Evolutionary conservation across 768 basidiomycete species (phyloP), one percentile per base, ranked within the genome.

Genomic region (Termitomyces sp.): DNA sequence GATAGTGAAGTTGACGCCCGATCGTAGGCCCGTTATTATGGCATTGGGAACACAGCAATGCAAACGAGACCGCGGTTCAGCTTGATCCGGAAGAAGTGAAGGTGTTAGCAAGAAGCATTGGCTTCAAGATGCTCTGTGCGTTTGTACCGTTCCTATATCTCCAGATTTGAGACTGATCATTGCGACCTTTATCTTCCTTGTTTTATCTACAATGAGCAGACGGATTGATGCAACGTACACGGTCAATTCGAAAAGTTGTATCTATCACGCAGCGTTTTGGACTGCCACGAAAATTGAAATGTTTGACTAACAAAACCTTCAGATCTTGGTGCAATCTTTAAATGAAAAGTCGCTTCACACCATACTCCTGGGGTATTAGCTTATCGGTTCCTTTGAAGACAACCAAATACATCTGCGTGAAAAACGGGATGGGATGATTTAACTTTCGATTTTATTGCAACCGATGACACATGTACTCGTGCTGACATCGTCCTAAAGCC

Each of bases 1-100:
- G 48, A 51, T 36, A 1, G 13, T 32, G 30, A 45, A 22, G 13
- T 30, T 36, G 50, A 22, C 33, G 12, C 10, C 33, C 6, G 6
- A 14, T 45, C 43, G 5, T 8, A 88, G 94, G 95, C 2, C 96
- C 96, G 0, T 73, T 96, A 1, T 73, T 98, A n/a, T 98, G 96
- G 95, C 96, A 98, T 69, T 98, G 87, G 71, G 95, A 98, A 67
- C 94, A 96, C 71, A 94, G 91, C 66, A 78, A 69, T 55, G 83
- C 84, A 42, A 83, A 85, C 61, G 92, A 96, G 61, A 80, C 85
- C 0, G 93, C 91, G 1, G 79, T 98, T 36, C 95, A 98, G 71
- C 78, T 98, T 18, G 88, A 87, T 65, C 73, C 98, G n/a, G 90
- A 92, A 58, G 94, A 98, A 66, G 80, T 97, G 38, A 96, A 94